A percentile compares a stretch with the other conserved stretches of the same genome.
These are phyloP conservation scores for Artemisia annua DNA, from an alignment of 129 eudicot genomes.

Conservation along the genomic window DNA sequence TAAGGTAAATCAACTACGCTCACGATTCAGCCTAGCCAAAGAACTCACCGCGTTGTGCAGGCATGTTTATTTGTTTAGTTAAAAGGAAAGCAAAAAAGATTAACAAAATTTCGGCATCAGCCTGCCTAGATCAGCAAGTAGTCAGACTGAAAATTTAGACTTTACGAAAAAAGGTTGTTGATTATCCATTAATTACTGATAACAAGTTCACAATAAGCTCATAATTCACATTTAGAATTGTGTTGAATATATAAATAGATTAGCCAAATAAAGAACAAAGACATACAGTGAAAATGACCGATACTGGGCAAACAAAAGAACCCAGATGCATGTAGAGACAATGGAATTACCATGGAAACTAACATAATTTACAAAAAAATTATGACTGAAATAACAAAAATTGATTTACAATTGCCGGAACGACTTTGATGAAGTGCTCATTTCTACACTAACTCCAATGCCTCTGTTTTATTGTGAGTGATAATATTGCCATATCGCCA, in stretches of 20 bases:
- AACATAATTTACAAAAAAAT: constrained; percentile 22
- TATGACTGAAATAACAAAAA: background rate
- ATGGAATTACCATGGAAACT: constrained; percentile 16
- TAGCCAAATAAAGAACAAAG: constrained; percentile 4
- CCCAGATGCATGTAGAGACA: background rate
- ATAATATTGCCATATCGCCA: background rate
- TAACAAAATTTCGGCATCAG: too few species aligned
- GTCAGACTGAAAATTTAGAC: too few species aligned
- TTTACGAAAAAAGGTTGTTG: too few species aligned
- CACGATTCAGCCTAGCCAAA: too few species aligned
- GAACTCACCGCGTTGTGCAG: too few species aligned
- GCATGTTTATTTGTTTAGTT: too few species aligned
- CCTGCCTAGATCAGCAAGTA: too few species aligned
- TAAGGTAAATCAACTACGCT: too few species aligned
- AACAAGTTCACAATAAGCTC: too few species aligned
- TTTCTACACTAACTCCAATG: constrained; percentile 21
- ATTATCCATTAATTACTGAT: too few species aligned
- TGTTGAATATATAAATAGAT: background rate
- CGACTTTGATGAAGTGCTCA: constrained; percentile 15
- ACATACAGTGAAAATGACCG: background rate
- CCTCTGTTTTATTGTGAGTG: constrained; percentile 13
- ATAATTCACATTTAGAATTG: too few species aligned
- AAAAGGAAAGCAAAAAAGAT: too few species aligned
- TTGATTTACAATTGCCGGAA: constrained; percentile 21
- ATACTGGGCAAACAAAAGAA: constrained; percentile 1